Evolutionary conservation across 345 rosid genomes (phyloP), one percentile per base, ranked within the genome.

Genomic region (Brassica incana): DNA sequence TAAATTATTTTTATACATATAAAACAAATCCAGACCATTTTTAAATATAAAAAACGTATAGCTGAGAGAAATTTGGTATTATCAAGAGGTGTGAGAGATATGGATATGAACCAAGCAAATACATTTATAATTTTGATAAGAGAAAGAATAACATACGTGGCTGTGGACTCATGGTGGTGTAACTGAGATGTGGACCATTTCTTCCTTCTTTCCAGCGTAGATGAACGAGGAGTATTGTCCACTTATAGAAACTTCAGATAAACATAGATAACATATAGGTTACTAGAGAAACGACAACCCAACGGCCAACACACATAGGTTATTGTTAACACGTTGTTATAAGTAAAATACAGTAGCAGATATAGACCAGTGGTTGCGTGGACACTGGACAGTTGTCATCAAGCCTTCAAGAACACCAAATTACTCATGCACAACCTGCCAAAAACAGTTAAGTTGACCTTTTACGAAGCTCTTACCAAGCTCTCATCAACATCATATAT

Each of bases 361-460:
- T n/a, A n/a, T n/a, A n/a, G n/a, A n/a, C n/a, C n/a, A n/a, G n/a
- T n/a, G n/a, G n/a, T n/a, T n/a, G n/a, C n/a, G n/a, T n/a, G n/a
- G n/a, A n/a, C 30, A 29, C 30, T 95, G 99, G 58, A 95, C 99
- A 52, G 30, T 29, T 29, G 99, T 95, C 99, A 93, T 93, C 83
- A 95, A 85, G 81, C 98, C 99, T 88, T 95, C 97, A 78, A 89
- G 16, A 14, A 95, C 90, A 73, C 98, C 99, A 72, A 95, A 95
- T 82, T 93, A 97, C 86, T 91, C 97, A 69, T 93, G 97, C 65
- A 95, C 95, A 73, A 95, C 99, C 99, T 95, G 84, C 66, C 64
- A 54, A n/a, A 56, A 5, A 80, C 65, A 69, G 60, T 75, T 54
- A 69, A 35, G 3, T 74, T 64, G 48, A 18, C 20, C 48, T 29